phyloP scores from a whole-genome alignment of 164 flowering plant genomes.

The Stephania cephalantha region DNA sequence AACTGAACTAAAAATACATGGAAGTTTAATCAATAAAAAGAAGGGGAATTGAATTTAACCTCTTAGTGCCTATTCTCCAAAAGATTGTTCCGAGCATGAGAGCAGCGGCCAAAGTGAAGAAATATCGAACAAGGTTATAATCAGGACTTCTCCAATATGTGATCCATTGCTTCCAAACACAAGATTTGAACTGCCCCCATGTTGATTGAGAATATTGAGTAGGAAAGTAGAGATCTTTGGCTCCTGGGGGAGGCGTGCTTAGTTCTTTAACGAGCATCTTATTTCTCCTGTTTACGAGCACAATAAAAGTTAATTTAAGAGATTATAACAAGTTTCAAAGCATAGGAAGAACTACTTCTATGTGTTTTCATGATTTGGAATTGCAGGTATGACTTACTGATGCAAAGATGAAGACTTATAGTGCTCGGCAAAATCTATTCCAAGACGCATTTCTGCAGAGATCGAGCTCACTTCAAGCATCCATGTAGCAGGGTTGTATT shows the following conservation, averaged over 20 bases:
- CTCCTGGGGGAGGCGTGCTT: slow-evolving; percentile 62
- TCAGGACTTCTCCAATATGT: slow-evolving; percentile 98
- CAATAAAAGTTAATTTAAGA: slow-evolving; percentile 6
- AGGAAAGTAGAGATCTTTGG: slow-evolving; percentile 66
- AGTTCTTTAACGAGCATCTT: slow-evolving; percentile 64
- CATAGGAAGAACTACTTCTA: too few species aligned
- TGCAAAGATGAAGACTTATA: slow-evolving; percentile 63
- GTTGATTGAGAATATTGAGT: slow-evolving; percentile 61
- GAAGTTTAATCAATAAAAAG: not conserved
- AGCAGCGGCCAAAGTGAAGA: slow-evolving; percentile 62
- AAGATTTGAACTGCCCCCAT: slow-evolving; percentile 82
- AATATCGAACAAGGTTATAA: slow-evolving; percentile 71
- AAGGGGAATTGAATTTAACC: slow-evolving; percentile 21
- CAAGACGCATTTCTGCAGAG: slow-evolving; percentile 60
- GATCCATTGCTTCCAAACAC: slow-evolving; percentile 93
- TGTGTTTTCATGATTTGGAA: not conserved
- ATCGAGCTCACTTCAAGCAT: slow-evolving; percentile 92
- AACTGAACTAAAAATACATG: not conserved
- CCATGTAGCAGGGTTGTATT: slow-evolving; percentile 94
- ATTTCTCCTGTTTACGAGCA: slow-evolving; percentile 46
- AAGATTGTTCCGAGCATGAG: slow-evolving; percentile 76
- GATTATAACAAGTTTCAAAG: not conserved
- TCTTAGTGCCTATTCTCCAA: slow-evolving; percentile 70
- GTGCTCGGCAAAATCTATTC: slow-evolving; percentile 78
- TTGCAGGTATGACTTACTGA: slow-evolving; percentile 46